phyloP scores from a whole-genome alignment of 305 asterid genomes.

The Ilex paraguariensis region DNA sequence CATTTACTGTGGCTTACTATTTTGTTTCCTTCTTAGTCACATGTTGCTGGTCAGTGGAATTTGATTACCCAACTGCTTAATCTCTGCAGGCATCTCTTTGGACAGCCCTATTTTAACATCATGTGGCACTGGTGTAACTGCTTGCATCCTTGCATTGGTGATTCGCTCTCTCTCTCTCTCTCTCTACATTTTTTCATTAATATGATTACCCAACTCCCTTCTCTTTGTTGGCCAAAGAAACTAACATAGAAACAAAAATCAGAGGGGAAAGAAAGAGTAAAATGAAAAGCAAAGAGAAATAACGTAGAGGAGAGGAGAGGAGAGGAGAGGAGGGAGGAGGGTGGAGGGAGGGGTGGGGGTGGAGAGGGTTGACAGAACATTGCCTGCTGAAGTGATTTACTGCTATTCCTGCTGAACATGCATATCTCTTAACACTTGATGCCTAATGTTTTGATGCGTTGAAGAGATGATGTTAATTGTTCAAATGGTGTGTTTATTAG shows the following conservation, averaged over 20 bases:
- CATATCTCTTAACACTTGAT: no score
- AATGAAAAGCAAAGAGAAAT: no score
- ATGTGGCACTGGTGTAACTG: conserved; percentile 97
- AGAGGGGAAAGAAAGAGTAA: no score
- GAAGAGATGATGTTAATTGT: not conserved
- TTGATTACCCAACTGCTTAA: not conserved
- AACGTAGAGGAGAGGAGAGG: no score
- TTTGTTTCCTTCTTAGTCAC: not conserved
- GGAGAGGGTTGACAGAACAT: no score
- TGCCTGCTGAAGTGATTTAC: no score
- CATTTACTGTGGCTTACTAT: not conserved
- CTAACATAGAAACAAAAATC: no score
- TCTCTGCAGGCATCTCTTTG: conserved; percentile 54
- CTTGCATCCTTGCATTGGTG: conserved; percentile 90
- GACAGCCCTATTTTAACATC: conserved; percentile 55
- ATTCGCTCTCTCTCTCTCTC: conserved; percentile 10
- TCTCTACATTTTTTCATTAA: conserved; percentile 1
- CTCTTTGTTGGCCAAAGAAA: not conserved
- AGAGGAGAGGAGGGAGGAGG: no score
- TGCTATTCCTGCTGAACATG: no score
- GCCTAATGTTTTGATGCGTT: not conserved
- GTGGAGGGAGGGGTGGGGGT: no score
- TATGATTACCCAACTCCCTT: not conserved
- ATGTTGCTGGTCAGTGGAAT: not conserved
- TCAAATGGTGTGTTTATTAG: no score